Evolutionary conservation across 2,329 filamentous ascomycete genomes (phyloP).

Genomic region (Xylariales sp.): DNA sequence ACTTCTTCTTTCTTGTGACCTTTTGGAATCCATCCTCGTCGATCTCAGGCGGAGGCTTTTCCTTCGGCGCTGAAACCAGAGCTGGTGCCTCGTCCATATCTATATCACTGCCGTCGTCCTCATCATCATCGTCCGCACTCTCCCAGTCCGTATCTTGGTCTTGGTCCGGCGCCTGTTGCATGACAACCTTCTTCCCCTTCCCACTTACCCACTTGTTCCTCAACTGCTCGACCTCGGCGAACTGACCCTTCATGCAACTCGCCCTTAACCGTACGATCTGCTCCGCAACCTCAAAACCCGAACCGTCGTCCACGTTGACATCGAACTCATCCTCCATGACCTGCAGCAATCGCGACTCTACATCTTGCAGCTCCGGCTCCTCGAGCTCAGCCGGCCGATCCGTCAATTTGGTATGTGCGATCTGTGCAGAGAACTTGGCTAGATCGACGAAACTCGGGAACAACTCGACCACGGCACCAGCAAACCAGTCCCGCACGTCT

Average conservation of each 20-base stretch:
- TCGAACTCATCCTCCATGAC: constrained; percentile 97
- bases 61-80: constrained; percentile 51
- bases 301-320: constrained; percentile 86
- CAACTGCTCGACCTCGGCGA: constrained; percentile 60
- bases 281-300: constrained; percentile 66
- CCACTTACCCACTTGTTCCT: constrained; percentile 57
- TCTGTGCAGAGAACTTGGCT: constrained; percentile 24
- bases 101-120: constrained; percentile 54
- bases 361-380: constrained; percentile 67
- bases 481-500: constrained; percentile 96
- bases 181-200: constrained; percentile 53
- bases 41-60: constrained; percentile 65
- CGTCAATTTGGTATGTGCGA: constrained; percentile 15
- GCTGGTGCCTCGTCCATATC: constrained; percentile 68
- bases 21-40: constrained; percentile 80
- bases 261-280: constrained; percentile 65
- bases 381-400: constrained; percentile 23
- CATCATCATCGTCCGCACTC: constrained; percentile 50
- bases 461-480: constrained; percentile 78
- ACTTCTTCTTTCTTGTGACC: constrained; percentile 64
- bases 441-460: constrained; percentile 60
- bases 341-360: constrained; percentile 81
- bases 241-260: constrained; percentile 61
- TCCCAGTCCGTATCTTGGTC: constrained; percentile 38
- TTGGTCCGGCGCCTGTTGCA: constrained; percentile 21